These are phyloP conservation scores for Phoma sp. DNA, from an alignment of 2,329 filamentous ascomycete genomes.

Conservation along the genomic window DNA sequence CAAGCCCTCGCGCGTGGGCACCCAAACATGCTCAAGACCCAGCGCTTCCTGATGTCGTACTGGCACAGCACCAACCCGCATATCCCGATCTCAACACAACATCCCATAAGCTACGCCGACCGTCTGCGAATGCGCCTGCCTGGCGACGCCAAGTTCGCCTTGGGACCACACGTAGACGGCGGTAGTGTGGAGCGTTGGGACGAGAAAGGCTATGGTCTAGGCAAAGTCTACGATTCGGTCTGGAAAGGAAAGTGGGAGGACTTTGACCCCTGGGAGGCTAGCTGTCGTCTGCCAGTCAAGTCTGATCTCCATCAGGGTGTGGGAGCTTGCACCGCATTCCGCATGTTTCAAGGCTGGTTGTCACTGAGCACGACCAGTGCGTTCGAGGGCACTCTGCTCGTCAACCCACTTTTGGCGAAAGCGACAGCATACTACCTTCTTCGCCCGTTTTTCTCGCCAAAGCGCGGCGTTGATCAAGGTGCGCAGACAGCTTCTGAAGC, in stretches of 20 bases:
- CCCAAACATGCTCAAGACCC: constrained; percentile 55
- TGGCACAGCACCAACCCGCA: constrained; percentile 56
- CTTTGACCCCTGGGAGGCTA: constrained; percentile 83
- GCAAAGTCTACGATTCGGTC: constrained; percentile 74
- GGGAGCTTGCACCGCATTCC: constrained; percentile 82
- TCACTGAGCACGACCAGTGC: constrained; percentile 76
- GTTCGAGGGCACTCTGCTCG: constrained; percentile 78
- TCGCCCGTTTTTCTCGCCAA: constrained; percentile 78
- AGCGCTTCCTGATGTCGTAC: constrained; percentile 57
- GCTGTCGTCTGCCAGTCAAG: constrained; percentile 69
- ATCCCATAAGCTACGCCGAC: constrained; percentile 58
- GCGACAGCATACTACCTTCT: constrained; percentile 82
- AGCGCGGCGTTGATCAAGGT: constrained; percentile 45
- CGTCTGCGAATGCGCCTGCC: constrained; percentile 61
- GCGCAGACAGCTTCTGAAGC: constrained; percentile 42
- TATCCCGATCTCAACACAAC: constrained; percentile 52
- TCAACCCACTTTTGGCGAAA: constrained; percentile 78
- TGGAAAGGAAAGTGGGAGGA: constrained; percentile 78
- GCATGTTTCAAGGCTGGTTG: constrained; percentile 91
- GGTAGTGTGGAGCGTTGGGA: constrained; percentile 60
- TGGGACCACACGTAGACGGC: constrained; percentile 65
- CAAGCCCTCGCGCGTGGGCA: constrained; percentile 57
- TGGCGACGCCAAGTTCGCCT: constrained; percentile 58
- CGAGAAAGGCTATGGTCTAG: constrained; percentile 65
- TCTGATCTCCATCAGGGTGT: constrained; percentile 81